phyloP scores from a whole-genome alignment of 495 filamentous ascomycete species.

The Chaetomium tenue region DNA sequence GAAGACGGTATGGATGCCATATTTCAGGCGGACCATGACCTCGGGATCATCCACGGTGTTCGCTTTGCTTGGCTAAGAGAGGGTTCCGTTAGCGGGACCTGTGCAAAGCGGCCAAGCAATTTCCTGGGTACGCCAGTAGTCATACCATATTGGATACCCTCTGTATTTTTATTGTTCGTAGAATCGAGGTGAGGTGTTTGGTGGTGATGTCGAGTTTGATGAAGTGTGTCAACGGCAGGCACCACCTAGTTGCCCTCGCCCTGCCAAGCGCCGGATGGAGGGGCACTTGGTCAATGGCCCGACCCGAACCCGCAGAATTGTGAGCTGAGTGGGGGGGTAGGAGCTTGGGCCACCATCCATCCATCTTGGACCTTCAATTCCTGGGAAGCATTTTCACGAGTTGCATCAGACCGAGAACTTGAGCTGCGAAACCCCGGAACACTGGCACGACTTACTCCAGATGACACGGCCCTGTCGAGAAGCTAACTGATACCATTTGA shows the following conservation, averaged over 20 bases:
- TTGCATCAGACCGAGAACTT: background rate
- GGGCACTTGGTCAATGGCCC: background rate
- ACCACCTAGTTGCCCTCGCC: background rate
- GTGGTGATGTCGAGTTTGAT: background rate
- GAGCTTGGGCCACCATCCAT: constrained; percentile 35
- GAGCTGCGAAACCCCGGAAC: background rate
- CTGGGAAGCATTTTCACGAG: constrained; percentile 9
- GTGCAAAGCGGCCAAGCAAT: background rate
- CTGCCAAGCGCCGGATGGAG: background rate
- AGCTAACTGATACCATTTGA: background rate
- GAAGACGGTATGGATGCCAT: constrained; percentile 73
- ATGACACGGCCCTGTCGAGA: no score
- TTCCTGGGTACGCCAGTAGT: background rate
- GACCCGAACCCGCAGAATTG: background rate
- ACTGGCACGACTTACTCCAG: background rate
- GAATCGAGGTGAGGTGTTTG: background rate
- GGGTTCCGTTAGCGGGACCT: background rate
- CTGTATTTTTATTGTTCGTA: background rate
- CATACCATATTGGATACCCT: background rate
- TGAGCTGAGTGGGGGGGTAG: background rate
- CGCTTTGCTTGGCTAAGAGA: constrained; percentile 4
- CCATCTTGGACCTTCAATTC: background rate
- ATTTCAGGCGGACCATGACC: constrained; percentile 73
- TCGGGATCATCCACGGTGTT: constrained; percentile 39
- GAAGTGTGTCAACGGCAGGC: background rate